These are phyloP conservation scores for Pleurotus tuoliensis DNA, from an alignment of 768 basidiomycete species.

Conservation along the genomic window DNA sequence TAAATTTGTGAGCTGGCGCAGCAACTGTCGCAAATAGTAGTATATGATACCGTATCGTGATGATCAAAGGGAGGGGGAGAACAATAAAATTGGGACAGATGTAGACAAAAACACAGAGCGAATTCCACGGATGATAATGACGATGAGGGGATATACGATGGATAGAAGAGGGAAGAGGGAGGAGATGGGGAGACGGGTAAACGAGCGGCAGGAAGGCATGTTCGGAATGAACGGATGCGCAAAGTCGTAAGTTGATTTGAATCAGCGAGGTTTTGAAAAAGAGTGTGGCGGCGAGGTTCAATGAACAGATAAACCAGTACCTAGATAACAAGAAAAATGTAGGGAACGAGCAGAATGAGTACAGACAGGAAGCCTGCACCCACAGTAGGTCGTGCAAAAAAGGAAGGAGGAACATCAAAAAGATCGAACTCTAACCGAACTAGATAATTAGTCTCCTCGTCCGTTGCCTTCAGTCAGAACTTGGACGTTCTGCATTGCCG, in stretches of 20 bases:
- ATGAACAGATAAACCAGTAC: too few species aligned
- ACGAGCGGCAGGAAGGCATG: neutral
- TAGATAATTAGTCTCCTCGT: conserved; percentile 7
- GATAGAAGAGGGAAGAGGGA: neutral
- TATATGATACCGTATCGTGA: conserved; percentile 1
- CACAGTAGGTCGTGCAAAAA: neutral
- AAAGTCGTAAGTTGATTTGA: too few species aligned
- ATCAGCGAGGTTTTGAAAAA: too few species aligned
- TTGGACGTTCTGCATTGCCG: neutral
- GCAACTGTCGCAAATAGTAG: neutral
- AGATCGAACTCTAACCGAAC: conserved; percentile 1
- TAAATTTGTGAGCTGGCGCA: neutral
- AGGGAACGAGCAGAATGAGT: neutral
- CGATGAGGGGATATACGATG: neutral
- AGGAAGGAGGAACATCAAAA: conserved; percentile 1
- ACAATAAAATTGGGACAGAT: neutral
- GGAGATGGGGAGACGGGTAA: neutral
- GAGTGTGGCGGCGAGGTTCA: too few species aligned
- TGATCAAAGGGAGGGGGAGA: neutral
- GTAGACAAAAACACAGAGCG: neutral
- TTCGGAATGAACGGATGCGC: neutral
- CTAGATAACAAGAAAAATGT: too few species aligned
- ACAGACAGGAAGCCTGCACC: neutral
- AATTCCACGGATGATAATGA: neutral
- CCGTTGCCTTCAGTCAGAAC: neutral